Percentiles rank a stretch among this genome's conserved stretches.
Conservation (phyloP, 352 stramenopile genomes). For the Pythium brassicae region DNA sequence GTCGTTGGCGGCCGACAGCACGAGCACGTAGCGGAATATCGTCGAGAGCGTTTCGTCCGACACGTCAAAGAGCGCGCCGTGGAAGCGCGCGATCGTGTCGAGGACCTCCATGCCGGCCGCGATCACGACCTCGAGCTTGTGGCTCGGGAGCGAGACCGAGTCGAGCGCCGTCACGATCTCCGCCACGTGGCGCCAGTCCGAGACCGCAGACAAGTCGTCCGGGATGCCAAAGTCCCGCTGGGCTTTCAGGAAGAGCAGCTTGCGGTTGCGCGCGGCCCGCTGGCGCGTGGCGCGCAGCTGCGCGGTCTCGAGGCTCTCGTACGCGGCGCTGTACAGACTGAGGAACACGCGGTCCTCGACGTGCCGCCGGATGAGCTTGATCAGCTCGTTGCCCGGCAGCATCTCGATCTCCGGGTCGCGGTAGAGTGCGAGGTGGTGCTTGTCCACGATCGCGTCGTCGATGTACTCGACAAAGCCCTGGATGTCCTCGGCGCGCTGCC, state of each 20-base stretch:
- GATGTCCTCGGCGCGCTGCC: conserved; percentile 47
- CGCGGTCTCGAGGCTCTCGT: conserved; percentile 48
- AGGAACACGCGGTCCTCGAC: conserved; percentile 83
- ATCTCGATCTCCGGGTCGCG: conserved; percentile 55
- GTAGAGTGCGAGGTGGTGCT: conserved; percentile 58
- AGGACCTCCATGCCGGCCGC: conserved; percentile 45
- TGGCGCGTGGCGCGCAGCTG: conserved; percentile 29
- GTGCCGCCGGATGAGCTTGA: conserved; percentile 68
- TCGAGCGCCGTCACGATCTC: conserved; percentile 64
- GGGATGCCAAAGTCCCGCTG: conserved; percentile 66
- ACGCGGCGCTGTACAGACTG: conserved; percentile 42
- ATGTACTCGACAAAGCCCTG: conserved; percentile 59
- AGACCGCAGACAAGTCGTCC: conserved; percentile 50
- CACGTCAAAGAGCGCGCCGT: conserved; percentile 56
- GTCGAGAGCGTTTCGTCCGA: conserved; percentile 52
- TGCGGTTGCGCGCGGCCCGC: conserved; percentile 43
- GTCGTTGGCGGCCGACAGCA: conserved; percentile 59
- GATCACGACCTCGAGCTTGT: conserved; percentile 81
- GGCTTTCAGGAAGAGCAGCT: conserved; percentile 48
- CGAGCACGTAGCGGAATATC: conserved; percentile 68
- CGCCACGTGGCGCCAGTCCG: conserved; percentile 48
- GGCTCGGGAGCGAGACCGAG: conserved; percentile 70
- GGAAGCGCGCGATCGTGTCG: conserved; percentile 42
- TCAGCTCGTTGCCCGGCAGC: conserved; percentile 65
- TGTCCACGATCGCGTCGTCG: conserved; percentile 69